phyloP scores from a whole-genome alignment of 805 yeast genomes.

The Pichia manshurica region DNA sequence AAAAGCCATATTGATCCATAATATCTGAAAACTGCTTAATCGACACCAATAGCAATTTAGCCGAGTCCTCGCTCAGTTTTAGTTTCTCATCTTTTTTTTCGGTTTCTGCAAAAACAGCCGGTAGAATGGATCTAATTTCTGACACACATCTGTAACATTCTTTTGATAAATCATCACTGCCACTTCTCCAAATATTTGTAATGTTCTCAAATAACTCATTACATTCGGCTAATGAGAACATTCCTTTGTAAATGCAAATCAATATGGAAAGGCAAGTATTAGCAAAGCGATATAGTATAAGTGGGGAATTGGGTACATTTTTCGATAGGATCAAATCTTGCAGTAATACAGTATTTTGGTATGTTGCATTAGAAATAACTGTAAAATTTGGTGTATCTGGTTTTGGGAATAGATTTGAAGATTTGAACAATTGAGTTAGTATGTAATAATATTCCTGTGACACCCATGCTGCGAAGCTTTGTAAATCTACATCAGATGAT shows the following conservation, averaged over 20 bases:
- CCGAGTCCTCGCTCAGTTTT: background rate
- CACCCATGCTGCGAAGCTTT: slow-evolving; percentile 33
- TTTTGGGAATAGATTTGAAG: slow-evolving; percentile 42
- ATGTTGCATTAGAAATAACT: slow-evolving; percentile 11
- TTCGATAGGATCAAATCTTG: slow-evolving; percentile 1
- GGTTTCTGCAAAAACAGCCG: background rate
- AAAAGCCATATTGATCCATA: background rate
- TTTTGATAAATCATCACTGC: background rate
- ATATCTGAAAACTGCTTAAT: background rate
- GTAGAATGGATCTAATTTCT: background rate
- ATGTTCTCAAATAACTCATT: background rate
- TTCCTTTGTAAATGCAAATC: slow-evolving; percentile 7
- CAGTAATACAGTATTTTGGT: slow-evolving; percentile 5
- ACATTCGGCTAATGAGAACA: slow-evolving; percentile 3
- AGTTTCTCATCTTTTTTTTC: background rate
- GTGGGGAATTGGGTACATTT: background rate
- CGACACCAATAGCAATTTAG: background rate
- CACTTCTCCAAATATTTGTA: slow-evolving; percentile 7
- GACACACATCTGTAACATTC: background rate
- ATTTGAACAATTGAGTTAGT: slow-evolving; percentile 42
- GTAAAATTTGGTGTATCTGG: slow-evolving; percentile 36
- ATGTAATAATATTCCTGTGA: slow-evolving; percentile 41
- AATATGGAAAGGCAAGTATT: background rate
- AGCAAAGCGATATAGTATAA: slow-evolving; percentile 37
- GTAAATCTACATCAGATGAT: slow-evolving; percentile 18